These are phyloP conservation scores for Apophysomyces variabilis DNA, from an alignment of 371 early-diverging fungal species.

Conservation along the genomic window DNA sequence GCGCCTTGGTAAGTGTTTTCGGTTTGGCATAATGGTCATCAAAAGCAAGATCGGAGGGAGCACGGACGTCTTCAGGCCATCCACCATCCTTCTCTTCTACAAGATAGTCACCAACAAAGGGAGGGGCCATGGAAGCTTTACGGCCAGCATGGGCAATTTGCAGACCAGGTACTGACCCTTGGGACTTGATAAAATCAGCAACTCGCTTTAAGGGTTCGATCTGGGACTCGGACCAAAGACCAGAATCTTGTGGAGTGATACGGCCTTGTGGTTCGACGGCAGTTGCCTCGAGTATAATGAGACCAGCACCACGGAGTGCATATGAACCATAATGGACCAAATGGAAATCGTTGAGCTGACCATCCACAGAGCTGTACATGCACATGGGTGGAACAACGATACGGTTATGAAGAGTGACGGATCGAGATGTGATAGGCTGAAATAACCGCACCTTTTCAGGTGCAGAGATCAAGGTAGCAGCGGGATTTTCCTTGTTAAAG, in stretches of 20 bases:
- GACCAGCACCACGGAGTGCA: conserved; percentile 77
- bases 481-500: conserved; percentile 16
- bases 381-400: conserved; percentile 86
- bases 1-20: conserved; percentile 59
- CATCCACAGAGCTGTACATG: conserved; percentile 41
- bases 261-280: conserved; percentile 78
- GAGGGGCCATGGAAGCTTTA: conserved; percentile 71
- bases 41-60: conserved; percentile 57
- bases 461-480: conserved; percentile 24
- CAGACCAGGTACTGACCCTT: conserved; percentile 65
- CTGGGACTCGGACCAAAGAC: conserved; percentile 83
- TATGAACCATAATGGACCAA: conserved; percentile 71
- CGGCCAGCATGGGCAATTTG: conserved; percentile 89
- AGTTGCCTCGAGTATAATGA: conserved; percentile 81
- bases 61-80: conserved; percentile 70
- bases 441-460: conserved; percentile 52
- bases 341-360: conserved; percentile 49
- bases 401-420: conserved; percentile 71
- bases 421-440: conserved; percentile 65
- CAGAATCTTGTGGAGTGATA: conserved; percentile 75
- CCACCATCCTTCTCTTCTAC: conserved; percentile 74
- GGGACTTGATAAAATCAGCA: conserved; percentile 66
- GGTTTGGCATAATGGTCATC: conserved; percentile 48
- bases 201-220: conserved; percentile 63
- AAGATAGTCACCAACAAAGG: conserved; percentile 51